Conservation (phyloP, 1,284 basidiomycete genomes). For the Marasmius tenuissimus region DNA sequence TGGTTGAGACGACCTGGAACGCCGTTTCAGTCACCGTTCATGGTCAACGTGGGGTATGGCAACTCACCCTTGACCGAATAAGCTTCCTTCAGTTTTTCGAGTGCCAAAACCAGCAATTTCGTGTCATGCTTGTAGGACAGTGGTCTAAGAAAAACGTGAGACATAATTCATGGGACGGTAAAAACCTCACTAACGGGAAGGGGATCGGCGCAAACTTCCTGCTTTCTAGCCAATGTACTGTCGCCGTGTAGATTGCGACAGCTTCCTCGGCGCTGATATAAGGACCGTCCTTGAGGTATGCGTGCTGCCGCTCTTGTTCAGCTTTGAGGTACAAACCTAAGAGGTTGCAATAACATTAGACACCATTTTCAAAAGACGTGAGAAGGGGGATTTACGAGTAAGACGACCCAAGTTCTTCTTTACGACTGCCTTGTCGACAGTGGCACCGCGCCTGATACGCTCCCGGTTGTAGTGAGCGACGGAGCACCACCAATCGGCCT, state of each 20-base stretch:
- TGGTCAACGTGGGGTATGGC: slow-evolving; percentile 14
- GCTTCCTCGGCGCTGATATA: slow-evolving; percentile 98
- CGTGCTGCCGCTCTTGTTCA: slow-evolving; percentile 96
- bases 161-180: not conserved
- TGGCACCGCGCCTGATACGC: slow-evolving; percentile 93
- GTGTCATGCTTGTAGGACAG: slow-evolving; percentile 98
- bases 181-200: slow-evolving; percentile 69
- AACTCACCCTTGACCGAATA: slow-evolving; percentile 88
- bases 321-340: slow-evolving; percentile 90
- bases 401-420: slow-evolving; percentile 94
- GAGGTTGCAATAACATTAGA: slow-evolving; percentile 10
- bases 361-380: not conserved
- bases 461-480: slow-evolving; percentile 95
- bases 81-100: slow-evolving; percentile 97
- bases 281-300: slow-evolving; percentile 95
- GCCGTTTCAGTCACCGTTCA: not conserved
- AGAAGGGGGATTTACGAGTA: slow-evolving; percentile 55
- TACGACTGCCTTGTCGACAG: slow-evolving; percentile 98
- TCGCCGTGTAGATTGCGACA: slow-evolving; percentile 95
- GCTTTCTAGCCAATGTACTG: slow-evolving; percentile 96
- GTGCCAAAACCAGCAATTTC: slow-evolving; percentile 89
- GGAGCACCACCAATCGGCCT: slow-evolving; percentile 99
- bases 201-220: slow-evolving; percentile 97
- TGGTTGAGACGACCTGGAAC: slow-evolving; percentile 79
- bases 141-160: slow-evolving; percentile 48